Base-by-base conservation (phyloP, 768 basidiomycete species). In the Russula abietina region DNA sequence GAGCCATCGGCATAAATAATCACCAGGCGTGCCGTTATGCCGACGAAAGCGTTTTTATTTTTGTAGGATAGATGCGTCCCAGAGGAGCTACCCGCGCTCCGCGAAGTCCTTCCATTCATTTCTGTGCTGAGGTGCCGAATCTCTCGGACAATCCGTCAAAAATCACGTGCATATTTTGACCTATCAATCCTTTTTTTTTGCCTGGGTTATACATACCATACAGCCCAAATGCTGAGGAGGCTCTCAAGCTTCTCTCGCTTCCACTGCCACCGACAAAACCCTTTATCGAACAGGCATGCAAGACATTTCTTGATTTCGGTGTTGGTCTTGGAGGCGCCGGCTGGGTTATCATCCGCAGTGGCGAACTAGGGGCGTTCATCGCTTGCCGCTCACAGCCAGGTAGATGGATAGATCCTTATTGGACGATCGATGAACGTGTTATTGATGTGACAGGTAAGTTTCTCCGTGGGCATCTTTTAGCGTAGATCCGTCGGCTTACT, bases 221-320 rank as follows among this genome's bases (percentile, higher is more conserved):
- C 30, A 62, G 91, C 67, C 93, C 93, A 3, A 95, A 96, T 70
- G 91, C 93, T 24, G 85, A 89, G 67, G 93, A 96, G 71, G 91
- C 91, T 0, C 75, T 89, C 32, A 74, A 77, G 3, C 76, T 93
- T 6, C 80, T 93, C 39, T 85, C 86, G 1, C 69, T 83, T 48
- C 72, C 78, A 6, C 68, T 75, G 0, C 77, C 83, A 9, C 77
- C 82, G 11, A 81, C 81, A 0, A 80, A 76, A 64, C 65, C 75
- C 10, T 70, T 75, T 1, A 81, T 95, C 49, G 88, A 93, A 73
- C 74, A 80, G 55, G 93, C 91, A 9, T 87, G 87, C 30, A 71
- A 71, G 11, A 71, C 76, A 52, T 85, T 94, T 70, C 76, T 91
- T 48, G 78, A 81, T 14, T 73, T 87, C 60, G 83, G 85, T 4